Base-by-base conservation (phyloP, 2,329 filamentous ascomycete genomes). In the Trichoderma pleuroti region DNA sequence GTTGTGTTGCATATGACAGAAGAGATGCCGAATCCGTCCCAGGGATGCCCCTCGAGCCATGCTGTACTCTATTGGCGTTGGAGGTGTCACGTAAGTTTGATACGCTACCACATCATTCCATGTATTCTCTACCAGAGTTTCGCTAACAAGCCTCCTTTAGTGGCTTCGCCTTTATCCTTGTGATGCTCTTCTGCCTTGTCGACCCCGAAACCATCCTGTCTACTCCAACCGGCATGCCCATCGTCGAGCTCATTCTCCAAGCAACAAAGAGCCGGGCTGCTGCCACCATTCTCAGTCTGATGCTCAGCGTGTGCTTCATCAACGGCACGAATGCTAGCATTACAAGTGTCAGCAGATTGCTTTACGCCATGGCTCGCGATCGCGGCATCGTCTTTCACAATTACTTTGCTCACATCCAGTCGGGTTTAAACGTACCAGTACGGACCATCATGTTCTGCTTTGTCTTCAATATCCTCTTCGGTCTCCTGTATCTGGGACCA, bases 381-480 rank as follows among this genome's bases (percentile, higher is more conserved):
- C 64, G 64, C 26, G 64, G 64, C 34, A 67, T 67, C 4, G 64
- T 67, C 5, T 67, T 46, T 42, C 64, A 67, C 26, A 67, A 67
- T 12, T 67, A 42, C 34, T 67, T 67, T 59, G 34, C 64, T n/a
- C 64, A 67, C 14, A 67, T 67, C 14, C 52, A 67, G 52, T 28
- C 64, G 39, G 64, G 64, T 5, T 30, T 67, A 21, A 67, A 67
- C n/a, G 64, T 67, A 24, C 64, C 64, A 24, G 64, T 67, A 26
- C 52, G 64, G 11, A 59, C 64, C n/a, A 67, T 67, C 64, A 67
- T 67, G 64, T 67, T 67, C 34, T 67, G 64, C n/a, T 67, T 67
- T 11, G 64, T 67, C 12, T 67, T 67, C 34, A 67, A 67, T 16
- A 67, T 67, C 18, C 52, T 59, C 9, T 67, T 67, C 14, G 64